Conservation (phyloP, 805 yeast species). For the Zygosaccharomyces kombuchaensis region DNA sequence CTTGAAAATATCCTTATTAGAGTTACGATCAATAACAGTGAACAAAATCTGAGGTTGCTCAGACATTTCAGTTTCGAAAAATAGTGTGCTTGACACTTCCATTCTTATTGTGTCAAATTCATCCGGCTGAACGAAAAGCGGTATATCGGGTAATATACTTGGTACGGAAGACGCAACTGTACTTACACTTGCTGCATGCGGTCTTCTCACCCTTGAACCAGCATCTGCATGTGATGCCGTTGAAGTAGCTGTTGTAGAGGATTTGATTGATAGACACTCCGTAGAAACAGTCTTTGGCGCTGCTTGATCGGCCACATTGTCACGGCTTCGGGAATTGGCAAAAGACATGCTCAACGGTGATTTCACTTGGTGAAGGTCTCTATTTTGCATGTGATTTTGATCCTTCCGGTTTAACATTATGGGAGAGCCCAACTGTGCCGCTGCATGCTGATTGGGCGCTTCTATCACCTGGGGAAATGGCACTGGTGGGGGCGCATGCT, state of each 20-base stretch:
- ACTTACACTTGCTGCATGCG: conserved; percentile 12
- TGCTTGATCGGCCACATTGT: neutral
- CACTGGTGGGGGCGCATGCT: conserved; percentile 16
- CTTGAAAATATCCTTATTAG: conserved; percentile 68
- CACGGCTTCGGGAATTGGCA: conserved; percentile 3
- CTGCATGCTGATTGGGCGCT: conserved; percentile 7
- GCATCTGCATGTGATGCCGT: conserved; percentile 4
- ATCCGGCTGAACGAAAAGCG: conserved; percentile 54
- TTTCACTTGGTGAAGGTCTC: conserved; percentile 1
- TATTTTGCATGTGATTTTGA: neutral
- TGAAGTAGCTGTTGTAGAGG: conserved; percentile 9
- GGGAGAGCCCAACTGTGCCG: conserved; percentile 23
- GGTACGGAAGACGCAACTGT: conserved; percentile 12
- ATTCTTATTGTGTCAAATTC: conserved; percentile 51
- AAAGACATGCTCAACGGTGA: conserved; percentile 6
- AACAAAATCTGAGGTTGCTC: conserved; percentile 62
- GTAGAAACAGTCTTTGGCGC: neutral
- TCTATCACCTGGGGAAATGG: conserved; percentile 7
- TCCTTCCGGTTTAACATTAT: conserved; percentile 18
- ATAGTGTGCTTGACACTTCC: conserved; percentile 46
- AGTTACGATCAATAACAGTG: conserved; percentile 56
- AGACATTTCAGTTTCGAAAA: conserved; percentile 37
- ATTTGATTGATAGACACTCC: conserved; percentile 10
- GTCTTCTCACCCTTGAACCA: conserved; percentile 6
- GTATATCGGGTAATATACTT: conserved; percentile 35